Conservation (phyloP, 805 yeast genomes). For the Saccharomyces mikatae region DNA sequence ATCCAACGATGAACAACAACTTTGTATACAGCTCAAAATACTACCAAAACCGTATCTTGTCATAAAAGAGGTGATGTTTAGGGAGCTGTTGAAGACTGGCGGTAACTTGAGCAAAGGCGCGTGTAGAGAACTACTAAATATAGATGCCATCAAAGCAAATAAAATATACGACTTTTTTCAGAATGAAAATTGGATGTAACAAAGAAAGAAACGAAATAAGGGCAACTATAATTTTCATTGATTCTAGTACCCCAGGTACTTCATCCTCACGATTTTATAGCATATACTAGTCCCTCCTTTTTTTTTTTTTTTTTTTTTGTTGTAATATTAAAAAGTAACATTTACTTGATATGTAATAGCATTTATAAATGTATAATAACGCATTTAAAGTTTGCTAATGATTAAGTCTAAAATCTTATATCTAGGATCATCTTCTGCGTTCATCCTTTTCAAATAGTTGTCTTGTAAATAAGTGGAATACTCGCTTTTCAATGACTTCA, state of each 20-base stretch:
- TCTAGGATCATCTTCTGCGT: constrained; percentile 23
- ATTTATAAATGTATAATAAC: not conserved
- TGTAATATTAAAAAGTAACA: not conserved
- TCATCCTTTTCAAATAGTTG: constrained; percentile 26
- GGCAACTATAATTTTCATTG: not conserved
- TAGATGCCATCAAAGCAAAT: constrained; percentile 80
- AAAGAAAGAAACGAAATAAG: not conserved
- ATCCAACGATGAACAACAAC: constrained; percentile 77
- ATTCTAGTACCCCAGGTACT: not conserved
- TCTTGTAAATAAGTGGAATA: constrained; percentile 30
- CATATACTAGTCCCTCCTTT: not conserved
- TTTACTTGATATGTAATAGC: not conserved
- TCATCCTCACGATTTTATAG: not conserved
- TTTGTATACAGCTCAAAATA: constrained; percentile 77
- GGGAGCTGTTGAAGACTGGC: constrained; percentile 78
- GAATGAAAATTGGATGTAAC: constrained; percentile 74
- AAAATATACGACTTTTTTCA: constrained; percentile 89
- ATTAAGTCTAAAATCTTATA: constrained; percentile 27
- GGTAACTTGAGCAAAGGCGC: constrained; percentile 76
- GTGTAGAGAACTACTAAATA: constrained; percentile 74
- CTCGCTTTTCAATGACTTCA: constrained; percentile 30
- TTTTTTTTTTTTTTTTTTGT: not conserved
- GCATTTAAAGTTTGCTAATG: constrained; percentile 23
- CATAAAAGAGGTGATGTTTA: constrained; percentile 79
- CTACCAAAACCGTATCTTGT: constrained; percentile 91